A percentile compares a stretch with the other conserved stretches of the same genome.
Evolutionary conservation across 106 monocot species (phyloP).

Genomic region (Phalaenopsis equestris): DNA sequence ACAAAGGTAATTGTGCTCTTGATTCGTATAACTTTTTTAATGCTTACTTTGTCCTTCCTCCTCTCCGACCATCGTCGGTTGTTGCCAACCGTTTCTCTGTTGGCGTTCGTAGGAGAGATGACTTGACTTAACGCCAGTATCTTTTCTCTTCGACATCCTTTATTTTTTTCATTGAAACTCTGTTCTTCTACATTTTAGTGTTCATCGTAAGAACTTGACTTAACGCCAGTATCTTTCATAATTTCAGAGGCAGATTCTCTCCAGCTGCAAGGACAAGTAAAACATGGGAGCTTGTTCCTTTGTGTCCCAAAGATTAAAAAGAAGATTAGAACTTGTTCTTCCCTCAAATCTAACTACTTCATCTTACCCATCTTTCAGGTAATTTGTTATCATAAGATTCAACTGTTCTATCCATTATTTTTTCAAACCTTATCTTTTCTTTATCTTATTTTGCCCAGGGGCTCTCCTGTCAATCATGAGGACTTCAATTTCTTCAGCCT

Average conservation of each 20-base stretch:
- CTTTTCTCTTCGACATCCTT: neutral
- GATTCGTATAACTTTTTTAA: too few relatives aligned
- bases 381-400: neutral
- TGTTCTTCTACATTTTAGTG: neutral
- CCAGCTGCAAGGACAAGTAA: neutral
- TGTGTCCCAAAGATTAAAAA: neutral
- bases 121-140: too few relatives aligned
- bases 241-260: neutral
- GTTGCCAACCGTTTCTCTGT: too few relatives aligned
- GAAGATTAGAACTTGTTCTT: neutral
- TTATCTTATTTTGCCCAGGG: constrained; percentile 4
- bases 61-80: too few relatives aligned
- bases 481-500: neutral
- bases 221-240: neutral
- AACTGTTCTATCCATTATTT: constrained; percentile 4
- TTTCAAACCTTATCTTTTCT: neutral
- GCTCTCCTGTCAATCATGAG: neutral
- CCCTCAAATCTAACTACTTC: neutral
- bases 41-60: too few relatives aligned
- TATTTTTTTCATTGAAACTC: neutral
- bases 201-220: neutral
- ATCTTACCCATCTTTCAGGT: neutral
- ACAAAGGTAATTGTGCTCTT: too few relatives aligned
- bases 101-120: too few relatives aligned
- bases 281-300: neutral